Conservation (phyloP, 306 rosid genomes). For the Prunus mume region DNA sequence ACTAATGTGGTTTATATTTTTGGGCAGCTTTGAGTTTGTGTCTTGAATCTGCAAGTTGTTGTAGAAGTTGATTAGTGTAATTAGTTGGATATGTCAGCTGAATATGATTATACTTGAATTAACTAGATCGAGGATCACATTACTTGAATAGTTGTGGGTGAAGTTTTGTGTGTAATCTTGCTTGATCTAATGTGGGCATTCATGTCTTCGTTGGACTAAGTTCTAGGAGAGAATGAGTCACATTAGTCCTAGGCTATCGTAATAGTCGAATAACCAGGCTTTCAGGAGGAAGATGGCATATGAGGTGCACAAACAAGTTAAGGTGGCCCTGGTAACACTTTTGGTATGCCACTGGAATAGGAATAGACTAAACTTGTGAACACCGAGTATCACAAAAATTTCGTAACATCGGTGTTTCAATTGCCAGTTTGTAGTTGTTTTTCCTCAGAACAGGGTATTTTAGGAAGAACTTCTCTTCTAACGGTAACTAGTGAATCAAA, state of each 20-base stretch:
- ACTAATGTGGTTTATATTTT: background rate
- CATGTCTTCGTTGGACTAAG: background rate
- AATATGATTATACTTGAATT: background rate
- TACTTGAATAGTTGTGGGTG: background rate
- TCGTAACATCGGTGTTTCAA: background rate
- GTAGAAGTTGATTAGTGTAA: background rate
- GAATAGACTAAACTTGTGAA: background rate
- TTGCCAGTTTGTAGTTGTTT: background rate
- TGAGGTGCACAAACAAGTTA: background rate
- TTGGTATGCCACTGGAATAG: background rate
- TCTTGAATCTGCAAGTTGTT: background rate
- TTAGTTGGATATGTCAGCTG: slow-evolving; percentile 5
- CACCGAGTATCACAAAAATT: background rate
- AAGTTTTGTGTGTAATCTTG: background rate
- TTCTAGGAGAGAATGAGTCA: background rate
- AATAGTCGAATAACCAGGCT: background rate
- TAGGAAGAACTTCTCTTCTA: background rate
- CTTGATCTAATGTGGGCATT: background rate
- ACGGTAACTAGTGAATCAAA: background rate
- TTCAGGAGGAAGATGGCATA: background rate
- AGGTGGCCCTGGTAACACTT: background rate
- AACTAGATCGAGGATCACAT: background rate
- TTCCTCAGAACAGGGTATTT: background rate
- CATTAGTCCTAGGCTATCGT: background rate
- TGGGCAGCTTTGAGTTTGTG: background rate